These are phyloP conservation scores for Spathaspora boniae DNA, from an alignment of 805 yeast species.

Conservation along the genomic window DNA sequence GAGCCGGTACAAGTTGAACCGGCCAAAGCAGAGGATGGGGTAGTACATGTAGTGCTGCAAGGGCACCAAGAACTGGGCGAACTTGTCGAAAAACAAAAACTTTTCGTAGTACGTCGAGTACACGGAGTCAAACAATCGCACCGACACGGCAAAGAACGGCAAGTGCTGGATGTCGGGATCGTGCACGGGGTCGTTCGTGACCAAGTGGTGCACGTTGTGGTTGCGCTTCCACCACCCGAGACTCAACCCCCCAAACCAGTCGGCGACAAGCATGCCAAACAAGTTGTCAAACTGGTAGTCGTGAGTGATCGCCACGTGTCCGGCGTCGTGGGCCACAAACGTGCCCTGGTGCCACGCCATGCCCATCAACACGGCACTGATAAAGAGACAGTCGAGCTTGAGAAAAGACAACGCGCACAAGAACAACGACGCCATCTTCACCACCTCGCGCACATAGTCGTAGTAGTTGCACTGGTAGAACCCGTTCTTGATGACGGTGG, in stretches of 20 bases:
- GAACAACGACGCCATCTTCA: slow-evolving; percentile 56
- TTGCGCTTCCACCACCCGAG: slow-evolving; percentile 94
- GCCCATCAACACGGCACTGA: slow-evolving; percentile 67
- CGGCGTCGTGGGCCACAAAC: slow-evolving; percentile 88
- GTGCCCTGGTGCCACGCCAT: slow-evolving; percentile 87
- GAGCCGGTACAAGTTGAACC: slow-evolving; percentile 78
- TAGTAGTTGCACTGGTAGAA: slow-evolving; percentile 71
- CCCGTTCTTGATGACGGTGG: slow-evolving; percentile 51
- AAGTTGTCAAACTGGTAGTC: slow-evolving; percentile 72
- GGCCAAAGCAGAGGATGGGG: slow-evolving; percentile 75
- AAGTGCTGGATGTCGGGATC: slow-evolving; percentile 94
- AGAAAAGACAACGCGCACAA: slow-evolving; percentile 48
- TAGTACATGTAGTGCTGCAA: slow-evolving; percentile 71
- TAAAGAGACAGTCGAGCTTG: slow-evolving; percentile 39
- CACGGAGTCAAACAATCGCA: slow-evolving; percentile 62
- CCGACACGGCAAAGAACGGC: slow-evolving; percentile 85
- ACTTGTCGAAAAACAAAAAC: slow-evolving; percentile 60
- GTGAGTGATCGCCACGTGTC: slow-evolving; percentile 81
- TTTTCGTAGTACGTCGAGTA: slow-evolving; percentile 80
- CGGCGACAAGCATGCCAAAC: slow-evolving; percentile 69
- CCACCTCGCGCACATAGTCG: slow-evolving; percentile 65
- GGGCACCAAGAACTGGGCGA: slow-evolving; percentile 57
- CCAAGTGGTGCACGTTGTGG: slow-evolving; percentile 88
- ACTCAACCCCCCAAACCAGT: slow-evolving; percentile 83
- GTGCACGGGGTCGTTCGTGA: slow-evolving; percentile 90